Base-by-base conservation (phyloP, 176 grass and related monocot genomes). In the Triticum monococcum region DNA sequence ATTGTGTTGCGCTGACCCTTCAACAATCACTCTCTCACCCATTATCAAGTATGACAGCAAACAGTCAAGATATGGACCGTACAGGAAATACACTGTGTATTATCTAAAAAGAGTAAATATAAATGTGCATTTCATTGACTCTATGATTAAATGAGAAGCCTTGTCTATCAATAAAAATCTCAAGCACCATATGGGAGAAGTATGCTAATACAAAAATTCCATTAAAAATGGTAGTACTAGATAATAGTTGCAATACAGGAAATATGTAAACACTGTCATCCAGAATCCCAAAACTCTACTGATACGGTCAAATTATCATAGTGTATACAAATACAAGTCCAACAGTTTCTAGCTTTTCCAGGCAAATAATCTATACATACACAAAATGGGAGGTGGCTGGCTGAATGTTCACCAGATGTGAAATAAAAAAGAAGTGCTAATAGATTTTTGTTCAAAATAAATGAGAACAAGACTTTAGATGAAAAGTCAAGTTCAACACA, bases 1-100 rank as follows among this genome's bases (percentile, higher is more conserved):
- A 79, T 71, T 95, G 75, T 98, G 96, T 64, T 94, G 86, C 71
- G 80, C 84, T 67, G 87, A 95, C 45, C 96, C 96, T 86, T 98
- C 91, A 24, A 98, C 89, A 75, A 98, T 95, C 59, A 98, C 89
- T 78, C 86, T 89, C 63, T 95, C 86, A 74, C 86, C 89, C 84
- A 98, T 83, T 43, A 98, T 78, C 96, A 94, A 81, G 70, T 87
- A 25, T 23, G 65, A 82, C 13, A 85, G 31, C 23, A 85, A 84
- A 70, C 25, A 85, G 37, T 83, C 75, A 93, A 52, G 8, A 76
- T 17, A 79, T 67, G 57, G 24, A 36, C 10, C 28, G 12, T 17
- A 75, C 28, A 73, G 8, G 40, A 84, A 64, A 72, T 68, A 50
- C 30, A 70, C n/a, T 31, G 23, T 6, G 18, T 78, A 82, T 75